Conservation (phyloP, 169 alveolate species). For the Plasmodium malariae region DNA sequence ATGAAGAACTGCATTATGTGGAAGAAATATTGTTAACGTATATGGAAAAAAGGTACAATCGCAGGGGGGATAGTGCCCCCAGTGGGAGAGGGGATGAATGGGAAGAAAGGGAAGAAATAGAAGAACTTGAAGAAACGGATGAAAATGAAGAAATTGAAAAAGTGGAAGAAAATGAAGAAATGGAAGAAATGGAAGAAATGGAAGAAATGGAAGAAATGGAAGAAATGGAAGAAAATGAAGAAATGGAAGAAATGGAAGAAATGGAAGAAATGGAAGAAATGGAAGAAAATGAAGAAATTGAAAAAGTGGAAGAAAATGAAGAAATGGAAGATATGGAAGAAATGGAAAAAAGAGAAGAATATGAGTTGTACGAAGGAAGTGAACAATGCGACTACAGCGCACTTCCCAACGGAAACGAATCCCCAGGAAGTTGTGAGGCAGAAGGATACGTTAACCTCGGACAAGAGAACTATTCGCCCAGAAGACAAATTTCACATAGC, state of each 20-base stretch:
- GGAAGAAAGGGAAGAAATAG: conserved; percentile 84
- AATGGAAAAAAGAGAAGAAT: no score
- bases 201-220: neutral
- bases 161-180: neutral
- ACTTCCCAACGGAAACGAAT: neutral
- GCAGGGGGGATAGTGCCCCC: neutral
- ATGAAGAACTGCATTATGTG: conserved; percentile 71
- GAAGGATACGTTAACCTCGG: neutral
- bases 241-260: neutral
- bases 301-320: neutral
- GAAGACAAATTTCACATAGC: neutral
- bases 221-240: neutral
- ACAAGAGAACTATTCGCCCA: neutral
- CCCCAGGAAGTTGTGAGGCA: neutral
- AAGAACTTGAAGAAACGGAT: neutral
- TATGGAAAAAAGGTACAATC: conserved; percentile 3
- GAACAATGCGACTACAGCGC: no score
- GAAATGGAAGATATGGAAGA: neutral
- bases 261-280: neutral
- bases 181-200: conserved; percentile 22
- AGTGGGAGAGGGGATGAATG: conserved; percentile 96
- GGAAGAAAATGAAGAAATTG: neutral
- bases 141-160: conserved; percentile 2
- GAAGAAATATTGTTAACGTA: conserved; percentile 20
- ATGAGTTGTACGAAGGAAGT: no score